These are phyloP conservation scores for Xylaria grammica DNA, from an alignment of 495 filamentous ascomycete genomes.

Conservation along the genomic window DNA sequence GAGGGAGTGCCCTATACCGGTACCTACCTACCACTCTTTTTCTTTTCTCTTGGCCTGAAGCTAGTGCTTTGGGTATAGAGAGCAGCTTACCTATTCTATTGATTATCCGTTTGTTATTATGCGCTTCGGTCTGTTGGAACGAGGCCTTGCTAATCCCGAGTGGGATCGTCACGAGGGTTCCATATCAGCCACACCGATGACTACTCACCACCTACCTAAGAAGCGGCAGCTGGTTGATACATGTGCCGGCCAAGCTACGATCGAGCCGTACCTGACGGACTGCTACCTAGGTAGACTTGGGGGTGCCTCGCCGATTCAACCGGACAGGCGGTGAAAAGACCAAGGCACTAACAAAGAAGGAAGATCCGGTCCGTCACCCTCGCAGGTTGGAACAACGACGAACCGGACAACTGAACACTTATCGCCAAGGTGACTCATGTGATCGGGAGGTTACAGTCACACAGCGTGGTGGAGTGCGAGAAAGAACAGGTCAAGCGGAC, in stretches of 20 bases:
- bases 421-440: constrained; percentile 4
- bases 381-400: not conserved
- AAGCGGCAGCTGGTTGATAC: not conserved
- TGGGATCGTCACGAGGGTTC: constrained; percentile 1
- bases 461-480: not conserved
- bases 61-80: constrained; percentile 5
- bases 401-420: not conserved
- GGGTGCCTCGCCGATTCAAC: not conserved
- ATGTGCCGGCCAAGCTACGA: not conserved
- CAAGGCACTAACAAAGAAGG: not conserved
- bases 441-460: not conserved
- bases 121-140: not conserved
- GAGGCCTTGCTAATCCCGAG: not conserved
- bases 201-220: not conserved
- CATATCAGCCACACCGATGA: not conserved
- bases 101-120: constrained; percentile 2
- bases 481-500: not conserved
- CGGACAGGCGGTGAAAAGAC: constrained; percentile 10
- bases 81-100: not conserved
- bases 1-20: not conserved
- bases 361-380: not conserved
- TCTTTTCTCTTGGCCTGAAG: not conserved
- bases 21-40: not conserved
- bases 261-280: too few species aligned
- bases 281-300: too few species aligned